Evolutionary conservation across 1,139 yeast genomes (phyloP).

Genomic region (Saccharomyces hybrid): DNA sequence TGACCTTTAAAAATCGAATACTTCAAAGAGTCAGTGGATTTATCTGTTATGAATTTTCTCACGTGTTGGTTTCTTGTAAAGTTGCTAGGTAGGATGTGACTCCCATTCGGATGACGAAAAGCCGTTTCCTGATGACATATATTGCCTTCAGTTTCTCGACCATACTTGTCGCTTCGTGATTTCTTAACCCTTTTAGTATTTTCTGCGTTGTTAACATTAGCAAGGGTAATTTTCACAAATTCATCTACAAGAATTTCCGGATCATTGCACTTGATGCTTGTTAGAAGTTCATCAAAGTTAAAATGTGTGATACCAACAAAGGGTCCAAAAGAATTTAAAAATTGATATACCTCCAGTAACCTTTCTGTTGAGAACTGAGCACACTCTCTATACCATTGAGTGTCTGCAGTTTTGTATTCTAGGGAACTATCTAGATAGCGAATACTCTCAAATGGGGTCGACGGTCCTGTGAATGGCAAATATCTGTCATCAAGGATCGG

Average conservation of each 20-base stretch:
- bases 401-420: background rate
- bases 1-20: too few species aligned
- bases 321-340: slow-evolving; percentile 24
- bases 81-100: background rate
- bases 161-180: background rate
- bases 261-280: slow-evolving; percentile 26
- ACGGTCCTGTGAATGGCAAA: background rate
- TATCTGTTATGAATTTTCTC: slow-evolving; percentile 16
- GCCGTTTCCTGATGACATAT: background rate
- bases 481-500: background rate
- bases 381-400: background rate
- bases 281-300: slow-evolving; percentile 26
- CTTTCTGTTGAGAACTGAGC: slow-evolving; percentile 2
- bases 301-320: slow-evolving; percentile 21
- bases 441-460: background rate
- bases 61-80: slow-evolving; percentile 13
- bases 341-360: too few species aligned
- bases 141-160: background rate
- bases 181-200: slow-evolving; percentile 12
- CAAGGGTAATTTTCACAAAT: slow-evolving; percentile 21
- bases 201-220: slow-evolving; percentile 33
- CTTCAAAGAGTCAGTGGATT: background rate
- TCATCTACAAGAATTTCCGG: slow-evolving; percentile 26
- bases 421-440: background rate
- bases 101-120: background rate